Evolutionary conservation across 805 yeast genomes (phyloP).

Genomic region (Ogataea angusta): DNA sequence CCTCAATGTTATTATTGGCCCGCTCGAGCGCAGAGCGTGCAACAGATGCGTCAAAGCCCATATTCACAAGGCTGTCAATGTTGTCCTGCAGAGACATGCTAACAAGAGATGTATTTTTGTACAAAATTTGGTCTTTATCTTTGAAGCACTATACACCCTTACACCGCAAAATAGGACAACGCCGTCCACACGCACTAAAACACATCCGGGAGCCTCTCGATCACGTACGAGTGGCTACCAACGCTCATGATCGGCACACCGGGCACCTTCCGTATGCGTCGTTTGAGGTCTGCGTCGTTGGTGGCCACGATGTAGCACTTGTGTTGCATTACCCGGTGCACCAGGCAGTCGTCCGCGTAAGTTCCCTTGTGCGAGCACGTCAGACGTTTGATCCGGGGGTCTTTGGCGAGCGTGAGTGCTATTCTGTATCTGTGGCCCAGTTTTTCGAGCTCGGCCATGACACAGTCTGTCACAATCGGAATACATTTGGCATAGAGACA

Average conservation of each 20-base stretch:
- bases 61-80: conserved; percentile 21
- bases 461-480: conserved; percentile 95
- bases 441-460: conserved; percentile 95
- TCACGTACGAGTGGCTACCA: conserved; percentile 86
- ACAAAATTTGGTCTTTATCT: background rate
- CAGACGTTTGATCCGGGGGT: conserved; percentile 83
- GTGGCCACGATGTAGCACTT: conserved; percentile 97
- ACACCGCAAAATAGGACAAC: conserved; percentile 1
- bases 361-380: conserved; percentile 94
- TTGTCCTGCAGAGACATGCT: conserved; percentile 23
- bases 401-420: conserved; percentile 88
- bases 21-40: conserved; percentile 36
- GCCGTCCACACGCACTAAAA: conserved; percentile 37
- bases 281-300: conserved; percentile 93
- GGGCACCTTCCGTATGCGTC: conserved; percentile 92
- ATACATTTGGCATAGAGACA: conserved; percentile 90
- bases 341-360: conserved; percentile 97
- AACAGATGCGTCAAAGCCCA: conserved; percentile 27
- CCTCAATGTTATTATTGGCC: conserved; percentile 32
- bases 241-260: conserved; percentile 98
- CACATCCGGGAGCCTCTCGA: conserved; percentile 95
- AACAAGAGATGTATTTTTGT: background rate
- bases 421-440: conserved; percentile 93
- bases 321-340: conserved; percentile 89
- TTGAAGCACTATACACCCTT: conserved; percentile 4